Conservation (phyloP, 768 basidiomycete species). For the Leccinellum luteum region DNA sequence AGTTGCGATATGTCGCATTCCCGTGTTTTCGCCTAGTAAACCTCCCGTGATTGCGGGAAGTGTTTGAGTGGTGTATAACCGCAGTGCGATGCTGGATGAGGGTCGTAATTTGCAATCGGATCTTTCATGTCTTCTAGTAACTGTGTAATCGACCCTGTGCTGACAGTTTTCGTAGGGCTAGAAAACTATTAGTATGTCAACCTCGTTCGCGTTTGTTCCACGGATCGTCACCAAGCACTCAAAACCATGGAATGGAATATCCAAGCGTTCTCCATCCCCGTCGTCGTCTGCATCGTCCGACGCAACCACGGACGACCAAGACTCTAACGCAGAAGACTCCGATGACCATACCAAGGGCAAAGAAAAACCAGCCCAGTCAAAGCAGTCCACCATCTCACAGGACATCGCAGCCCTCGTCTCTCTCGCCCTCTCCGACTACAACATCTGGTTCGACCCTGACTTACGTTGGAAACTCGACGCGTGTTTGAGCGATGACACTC, state of each 20-base stretch:
- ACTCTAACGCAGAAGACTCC: slow-evolving; percentile 4
- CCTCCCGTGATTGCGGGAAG: neutral
- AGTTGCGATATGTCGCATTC: slow-evolving; percentile 2
- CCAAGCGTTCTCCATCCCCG: slow-evolving; percentile 5
- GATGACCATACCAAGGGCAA: slow-evolving; percentile 26
- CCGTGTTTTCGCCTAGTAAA: no score
- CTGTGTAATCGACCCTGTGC: neutral
- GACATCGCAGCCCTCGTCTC: slow-evolving; percentile 50
- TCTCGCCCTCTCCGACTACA: slow-evolving; percentile 70
- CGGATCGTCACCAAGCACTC: slow-evolving; percentile 41
- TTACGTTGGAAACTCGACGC: slow-evolving; percentile 48
- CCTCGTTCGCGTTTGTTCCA: slow-evolving; percentile 45
- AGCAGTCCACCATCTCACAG: slow-evolving; percentile 30
- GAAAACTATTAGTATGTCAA: no score
- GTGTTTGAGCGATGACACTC: slow-evolving; percentile 11
- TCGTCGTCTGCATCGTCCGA: slow-evolving; percentile 6
- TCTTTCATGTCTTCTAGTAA: neutral
- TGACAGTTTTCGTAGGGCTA: neutral
- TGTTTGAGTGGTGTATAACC: slow-evolving; percentile 21
- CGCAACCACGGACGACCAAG: neutral
- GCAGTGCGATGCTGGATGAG: slow-evolving; percentile 20
- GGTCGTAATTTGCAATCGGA: slow-evolving; percentile 32
- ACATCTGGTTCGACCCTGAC: slow-evolving; percentile 61
- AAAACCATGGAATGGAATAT: slow-evolving; percentile 23
- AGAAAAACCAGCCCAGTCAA: slow-evolving; percentile 13